Evolutionary conservation across 164 flowering plant species (phyloP), one percentile per base, ranked within the genome.

Genomic region (Sextonia rubra): DNA sequence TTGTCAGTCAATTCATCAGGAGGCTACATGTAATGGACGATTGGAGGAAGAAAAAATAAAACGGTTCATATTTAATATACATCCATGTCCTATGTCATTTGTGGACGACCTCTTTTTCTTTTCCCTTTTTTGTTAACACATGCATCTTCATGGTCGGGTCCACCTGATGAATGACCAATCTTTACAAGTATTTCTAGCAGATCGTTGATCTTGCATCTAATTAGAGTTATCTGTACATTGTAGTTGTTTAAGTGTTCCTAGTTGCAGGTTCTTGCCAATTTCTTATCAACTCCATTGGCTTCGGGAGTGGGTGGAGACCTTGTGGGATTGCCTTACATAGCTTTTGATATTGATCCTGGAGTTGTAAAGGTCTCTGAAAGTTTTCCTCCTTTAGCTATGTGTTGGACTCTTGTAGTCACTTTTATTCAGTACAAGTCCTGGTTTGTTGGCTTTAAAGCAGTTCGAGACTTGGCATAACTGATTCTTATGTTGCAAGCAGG

Each of bases 211-310:
- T 49, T 49, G 27, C n/a, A 30, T 61, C 47, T 18, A n/a, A 63
- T 49, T 30, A 18, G 64, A 70, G 25, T 17, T 64, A 20, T 64
- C 29, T 66, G 66, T 26, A 60, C 68, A 27, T 64, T n/a, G 18
- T 0, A 17, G 69, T 47, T 26, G 47, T n/a, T 69, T 49, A 73
- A 60, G 18, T 75, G 63, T 77, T 74, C 55, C 56, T 69, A 61
- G 32, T 22, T 76, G 64, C 82, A 95, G 99, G 97, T 95, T 65
- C 93, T 95, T 68, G 99, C 97, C 73, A 93, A 95, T 83, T 89
- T 95, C 78, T 84, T 95, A 80, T 88, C 99, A 9, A 77, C 97
- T 26, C 99, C 97, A 74, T 81, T 95, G 84, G 88, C 90, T 74
- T 80, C 94, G 77, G 98, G 97, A 60, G 14, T 76, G 68, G 95